phyloP scores from a whole-genome alignment of 805 yeast species.

The Blastobotrys robertii region DNA sequence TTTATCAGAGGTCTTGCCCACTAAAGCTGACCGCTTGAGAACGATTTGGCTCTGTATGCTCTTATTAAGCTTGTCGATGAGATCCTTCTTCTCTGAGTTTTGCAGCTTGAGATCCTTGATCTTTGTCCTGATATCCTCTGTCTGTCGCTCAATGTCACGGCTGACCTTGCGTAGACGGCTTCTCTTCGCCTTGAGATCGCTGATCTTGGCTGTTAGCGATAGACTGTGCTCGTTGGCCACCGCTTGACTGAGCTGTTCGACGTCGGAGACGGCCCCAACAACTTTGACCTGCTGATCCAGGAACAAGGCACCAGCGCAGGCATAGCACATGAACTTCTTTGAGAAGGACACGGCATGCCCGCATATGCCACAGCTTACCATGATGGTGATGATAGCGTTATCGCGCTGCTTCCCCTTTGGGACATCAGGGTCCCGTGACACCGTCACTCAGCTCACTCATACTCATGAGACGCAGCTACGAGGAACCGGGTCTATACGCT shows the following conservation, averaged over 20 bases:
- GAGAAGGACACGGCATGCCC: constrained; percentile 8
- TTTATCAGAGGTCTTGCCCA: no score
- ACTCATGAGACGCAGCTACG: no score
- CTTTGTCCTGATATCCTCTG: neutral
- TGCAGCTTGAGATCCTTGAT: neutral
- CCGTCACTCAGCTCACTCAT: no score
- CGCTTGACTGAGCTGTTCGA: constrained; percentile 7
- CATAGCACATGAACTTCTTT: constrained; percentile 12
- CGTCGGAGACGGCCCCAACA: constrained; percentile 11
- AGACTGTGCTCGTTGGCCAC: neutral
- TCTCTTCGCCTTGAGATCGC: neutral
- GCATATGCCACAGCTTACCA: constrained; percentile 14
- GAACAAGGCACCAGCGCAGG: constrained; percentile 12
- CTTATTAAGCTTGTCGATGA: neutral
- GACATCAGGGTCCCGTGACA: no score
- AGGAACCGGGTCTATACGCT: no score
- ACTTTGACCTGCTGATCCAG: constrained; percentile 13
- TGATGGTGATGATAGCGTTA: neutral
- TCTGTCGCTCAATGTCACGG: neutral
- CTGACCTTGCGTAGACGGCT: neutral
- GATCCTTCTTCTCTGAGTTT: neutral
- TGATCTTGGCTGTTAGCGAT: neutral
- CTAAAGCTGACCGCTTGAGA: neutral
- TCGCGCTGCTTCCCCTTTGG: no score
- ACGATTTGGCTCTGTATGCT: neutral